Percentiles rank a stretch among this genome's conserved stretches.
Conservation (phyloP, 176 grass and related monocot genomes). For the Musa acuminata region DNA sequence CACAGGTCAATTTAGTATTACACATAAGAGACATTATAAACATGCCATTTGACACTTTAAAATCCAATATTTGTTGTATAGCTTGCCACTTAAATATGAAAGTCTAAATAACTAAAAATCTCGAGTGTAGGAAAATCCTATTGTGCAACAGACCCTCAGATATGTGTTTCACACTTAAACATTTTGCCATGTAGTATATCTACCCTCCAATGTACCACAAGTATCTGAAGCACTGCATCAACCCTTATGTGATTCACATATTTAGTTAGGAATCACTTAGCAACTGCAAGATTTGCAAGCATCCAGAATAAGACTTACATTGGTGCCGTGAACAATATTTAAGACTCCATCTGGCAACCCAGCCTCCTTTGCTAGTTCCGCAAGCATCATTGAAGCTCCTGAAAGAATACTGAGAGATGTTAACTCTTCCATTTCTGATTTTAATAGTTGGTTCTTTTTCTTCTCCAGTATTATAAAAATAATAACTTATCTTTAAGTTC, state of each 20-base stretch:
- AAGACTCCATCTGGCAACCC: constrained; percentile 87
- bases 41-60: background rate
- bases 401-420: constrained; percentile 16
- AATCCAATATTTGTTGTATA: background rate
- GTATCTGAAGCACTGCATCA: background rate
- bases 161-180: too few species aligned
- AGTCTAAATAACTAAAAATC: background rate
- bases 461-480: too few species aligned
- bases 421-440: constrained; percentile 5
- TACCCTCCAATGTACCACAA: too few species aligned
- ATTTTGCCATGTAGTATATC: too few species aligned
- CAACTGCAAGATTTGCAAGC: too few species aligned
- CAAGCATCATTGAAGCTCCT: constrained; percentile 95
- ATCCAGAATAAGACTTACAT: constrained; percentile 38
- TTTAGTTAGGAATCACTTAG: too few species aligned
- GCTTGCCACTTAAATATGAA: background rate
- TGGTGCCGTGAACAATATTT: constrained; percentile 97
- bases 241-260: too few species aligned
- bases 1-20: background rate
- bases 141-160: too few species aligned
- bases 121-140: background rate
- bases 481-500: background rate
- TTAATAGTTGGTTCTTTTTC: background rate
- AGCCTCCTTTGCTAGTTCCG: constrained; percentile 80
- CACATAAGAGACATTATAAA: background rate